Percentiles rank a stretch among this genome's conserved stretches.
These are phyloP conservation scores for Cenchrus americanus DNA, from an alignment of 176 grass and related monocot genomes.

Conservation along the genomic window DNA sequence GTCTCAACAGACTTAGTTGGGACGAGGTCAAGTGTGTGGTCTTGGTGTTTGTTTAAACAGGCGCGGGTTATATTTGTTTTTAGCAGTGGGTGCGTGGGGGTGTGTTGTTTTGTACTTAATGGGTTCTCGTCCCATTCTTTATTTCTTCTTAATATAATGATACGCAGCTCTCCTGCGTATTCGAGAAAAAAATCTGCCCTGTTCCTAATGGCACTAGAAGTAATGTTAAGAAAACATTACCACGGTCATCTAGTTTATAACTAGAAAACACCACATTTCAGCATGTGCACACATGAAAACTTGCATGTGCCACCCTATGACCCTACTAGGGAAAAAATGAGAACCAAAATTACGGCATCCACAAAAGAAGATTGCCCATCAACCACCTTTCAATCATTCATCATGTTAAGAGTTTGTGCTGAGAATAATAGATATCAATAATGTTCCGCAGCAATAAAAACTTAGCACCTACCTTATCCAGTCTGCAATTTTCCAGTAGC, in stretches of 20 bases:
- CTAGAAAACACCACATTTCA: neutral
- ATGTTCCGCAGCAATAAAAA: constrained; percentile 11
- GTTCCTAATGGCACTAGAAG: neutral
- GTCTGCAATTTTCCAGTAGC: constrained; percentile 84
- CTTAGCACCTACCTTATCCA: constrained; percentile 72
- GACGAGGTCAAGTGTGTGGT: too few relatives aligned
- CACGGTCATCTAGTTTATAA: neutral
- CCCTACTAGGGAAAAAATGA: neutral
- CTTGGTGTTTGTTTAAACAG: too few relatives aligned
- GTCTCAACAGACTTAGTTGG: too few relatives aligned
- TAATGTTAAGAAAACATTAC: neutral
- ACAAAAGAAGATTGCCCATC: neutral
- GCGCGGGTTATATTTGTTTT: too few relatives aligned
- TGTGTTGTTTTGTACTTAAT: too few relatives aligned
- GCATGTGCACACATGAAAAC: neutral
- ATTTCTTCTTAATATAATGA: too few relatives aligned
- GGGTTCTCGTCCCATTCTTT: too few relatives aligned
- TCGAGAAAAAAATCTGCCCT: too few relatives aligned
- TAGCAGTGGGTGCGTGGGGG: too few relatives aligned
- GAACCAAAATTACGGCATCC: neutral
- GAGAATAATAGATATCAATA: constrained; percentile 25
- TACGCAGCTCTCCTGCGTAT: too few relatives aligned
- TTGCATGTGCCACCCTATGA: neutral
- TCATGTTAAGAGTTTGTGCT: neutral
- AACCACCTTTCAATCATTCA: constrained; percentile 6